Percentiles rank a stretch among this genome's conserved stretches.
These are phyloP conservation scores for Rhipidocladum racemiflorum DNA, from an alignment of 176 grass and related monocot genomes.

Conservation along the genomic window DNA sequence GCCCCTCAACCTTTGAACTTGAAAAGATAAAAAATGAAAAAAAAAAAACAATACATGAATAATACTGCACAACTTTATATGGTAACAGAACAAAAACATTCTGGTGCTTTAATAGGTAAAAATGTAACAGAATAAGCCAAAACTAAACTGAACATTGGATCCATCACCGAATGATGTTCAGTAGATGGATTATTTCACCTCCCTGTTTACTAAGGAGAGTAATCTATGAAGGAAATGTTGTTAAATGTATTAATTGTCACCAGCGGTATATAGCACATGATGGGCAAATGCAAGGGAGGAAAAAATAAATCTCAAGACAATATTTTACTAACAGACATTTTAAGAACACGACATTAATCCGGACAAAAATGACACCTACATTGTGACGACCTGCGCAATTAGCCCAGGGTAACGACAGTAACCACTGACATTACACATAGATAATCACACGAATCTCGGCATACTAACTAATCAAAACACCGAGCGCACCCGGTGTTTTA, in stretches of 20 bases:
- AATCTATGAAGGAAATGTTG: neutral
- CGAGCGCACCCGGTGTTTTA: too few species aligned
- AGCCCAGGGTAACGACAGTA: too few species aligned
- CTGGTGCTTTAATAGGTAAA: neutral
- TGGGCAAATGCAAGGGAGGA: neutral
- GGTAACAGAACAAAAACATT: neutral
- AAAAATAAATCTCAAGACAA: neutral
- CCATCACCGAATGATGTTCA: neutral
- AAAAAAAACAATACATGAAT: slow-evolving; percentile 24
- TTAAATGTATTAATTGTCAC: neutral
- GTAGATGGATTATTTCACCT: slow-evolving; percentile 5
- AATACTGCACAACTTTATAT: too few species aligned
- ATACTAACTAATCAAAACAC: too few species aligned
- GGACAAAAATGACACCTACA: neutral
- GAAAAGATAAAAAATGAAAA: neutral
- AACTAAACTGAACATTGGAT: neutral
- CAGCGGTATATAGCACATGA: neutral
- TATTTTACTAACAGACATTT: neutral
- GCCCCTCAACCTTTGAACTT: slow-evolving; percentile 66
- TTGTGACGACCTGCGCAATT: too few species aligned
- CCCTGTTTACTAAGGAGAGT: neutral
- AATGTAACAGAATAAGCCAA: neutral
- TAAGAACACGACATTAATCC: neutral
- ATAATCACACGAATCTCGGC: too few species aligned
- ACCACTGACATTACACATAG: too few species aligned